Percentiles rank a stretch among this genome's conserved stretches.
Evolutionary conservation across 1,139 yeast species (phyloP).

Genomic region (Sugiyamaella paludigena): DNA sequence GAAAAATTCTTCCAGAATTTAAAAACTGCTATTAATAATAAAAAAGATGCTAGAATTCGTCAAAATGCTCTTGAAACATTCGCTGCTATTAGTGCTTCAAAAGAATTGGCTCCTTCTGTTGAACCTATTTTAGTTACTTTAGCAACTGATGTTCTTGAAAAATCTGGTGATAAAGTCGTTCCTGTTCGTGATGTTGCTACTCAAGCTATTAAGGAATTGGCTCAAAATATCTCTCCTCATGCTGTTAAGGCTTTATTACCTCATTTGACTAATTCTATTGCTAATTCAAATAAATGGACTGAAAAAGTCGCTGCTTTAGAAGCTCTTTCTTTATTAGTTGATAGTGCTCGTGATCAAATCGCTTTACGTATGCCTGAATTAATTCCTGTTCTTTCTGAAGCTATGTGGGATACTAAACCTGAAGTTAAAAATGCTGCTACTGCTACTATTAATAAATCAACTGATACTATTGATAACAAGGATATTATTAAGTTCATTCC

Average conservation of each 20-base stretch:
- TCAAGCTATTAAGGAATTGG: conserved; percentile 71
- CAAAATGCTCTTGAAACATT: conserved; percentile 83
- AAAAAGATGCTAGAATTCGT: conserved; percentile 64
- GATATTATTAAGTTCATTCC: conserved; percentile 99
- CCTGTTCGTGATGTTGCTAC: conserved; percentile 68
- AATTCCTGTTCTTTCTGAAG: conserved; percentile 96
- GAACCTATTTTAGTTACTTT: conserved; percentile 90
- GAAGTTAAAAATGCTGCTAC: conserved; percentile 98
- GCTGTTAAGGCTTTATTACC: conserved; percentile 91
- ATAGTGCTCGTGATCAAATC: conserved; percentile 90
- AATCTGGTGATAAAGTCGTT: conserved; percentile 88
- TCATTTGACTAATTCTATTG: conserved; percentile 65
- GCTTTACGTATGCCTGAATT: conserved; percentile 99
- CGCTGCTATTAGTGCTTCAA: conserved; percentile 76
- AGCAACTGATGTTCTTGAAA: conserved; percentile 65
- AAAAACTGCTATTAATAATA: conserved; percentile 70
- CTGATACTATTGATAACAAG: conserved; percentile 98
- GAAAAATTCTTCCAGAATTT: conserved; percentile 78
- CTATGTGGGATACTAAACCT: conserved; percentile 99
- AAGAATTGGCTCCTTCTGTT: conserved; percentile 82
- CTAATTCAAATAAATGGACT: conserved; percentile 89
- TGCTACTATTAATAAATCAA: conserved; percentile 90
- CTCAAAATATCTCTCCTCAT: conserved; percentile 84
- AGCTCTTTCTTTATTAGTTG: conserved; percentile 84
- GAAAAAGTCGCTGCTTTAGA: conserved; percentile 91